These are phyloP conservation scores for Termitomyces sp. DNA, from an alignment of 768 basidiomycete species.

Conservation along the genomic window DNA sequence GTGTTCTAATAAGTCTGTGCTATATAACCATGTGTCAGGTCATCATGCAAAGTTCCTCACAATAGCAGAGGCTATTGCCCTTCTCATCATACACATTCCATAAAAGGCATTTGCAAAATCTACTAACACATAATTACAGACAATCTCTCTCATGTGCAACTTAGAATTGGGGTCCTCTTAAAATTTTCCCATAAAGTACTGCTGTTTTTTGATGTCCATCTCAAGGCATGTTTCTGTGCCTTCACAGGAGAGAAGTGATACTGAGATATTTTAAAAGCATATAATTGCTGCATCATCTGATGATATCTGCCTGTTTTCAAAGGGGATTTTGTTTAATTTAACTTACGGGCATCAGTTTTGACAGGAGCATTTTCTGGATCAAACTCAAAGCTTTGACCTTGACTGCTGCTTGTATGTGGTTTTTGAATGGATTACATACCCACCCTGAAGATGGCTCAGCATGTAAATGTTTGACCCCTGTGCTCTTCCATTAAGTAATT, in stretches of 20 bases:
- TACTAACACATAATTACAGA: not conserved
- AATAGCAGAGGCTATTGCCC: slow-evolving; percentile 9
- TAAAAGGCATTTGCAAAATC: slow-evolving; percentile 3
- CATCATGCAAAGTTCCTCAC: slow-evolving; percentile 11
- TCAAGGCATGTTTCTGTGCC: not conserved
- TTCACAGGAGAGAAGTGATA: slow-evolving; percentile 8
- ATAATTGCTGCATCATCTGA: not conserved
- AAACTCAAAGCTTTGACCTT: slow-evolving; percentile 4
- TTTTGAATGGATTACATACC: slow-evolving; percentile 13
- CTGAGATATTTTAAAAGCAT: not conserved
- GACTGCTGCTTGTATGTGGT: slow-evolving; percentile 12
- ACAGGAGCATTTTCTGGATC: not conserved
- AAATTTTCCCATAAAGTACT: not conserved
- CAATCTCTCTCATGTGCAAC: slow-evolving; percentile 6
- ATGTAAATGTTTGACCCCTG: slow-evolving; percentile 8
- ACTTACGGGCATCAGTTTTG: slow-evolving; percentile 4
- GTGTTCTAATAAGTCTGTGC: slow-evolving; percentile 12
- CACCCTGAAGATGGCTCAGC: slow-evolving; percentile 12
- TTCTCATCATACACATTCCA: not conserved
- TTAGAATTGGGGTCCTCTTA: slow-evolving; percentile 7
- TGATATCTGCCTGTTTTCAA: not conserved
- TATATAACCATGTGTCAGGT: slow-evolving; percentile 1
- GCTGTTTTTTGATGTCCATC: not conserved
- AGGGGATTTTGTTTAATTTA: slow-evolving; percentile 3
- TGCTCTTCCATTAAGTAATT: slow-evolving; percentile 6